Evolutionary conservation across 1,284 basidiomycete genomes (phyloP), one percentile per base, ranked within the genome.

Genomic region (Ganoderma lucidum): DNA sequence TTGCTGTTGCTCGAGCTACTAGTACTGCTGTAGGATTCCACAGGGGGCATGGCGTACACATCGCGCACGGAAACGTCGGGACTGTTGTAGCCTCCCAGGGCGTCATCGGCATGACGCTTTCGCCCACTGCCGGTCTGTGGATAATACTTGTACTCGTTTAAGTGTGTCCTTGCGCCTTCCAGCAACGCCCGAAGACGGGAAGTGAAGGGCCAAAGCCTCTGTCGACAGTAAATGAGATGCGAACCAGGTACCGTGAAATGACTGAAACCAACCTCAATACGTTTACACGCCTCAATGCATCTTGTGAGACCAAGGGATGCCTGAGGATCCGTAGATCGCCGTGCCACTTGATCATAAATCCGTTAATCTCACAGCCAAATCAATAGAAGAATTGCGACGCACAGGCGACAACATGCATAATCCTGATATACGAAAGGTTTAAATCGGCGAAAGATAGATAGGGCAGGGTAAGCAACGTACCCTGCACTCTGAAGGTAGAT

Each of bases 371-470:
- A 63, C 48, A 63, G 39, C 42, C 30, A 44, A 48, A 19, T 44
- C 17, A 23, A 45, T 64, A 23, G 23, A 9, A 6, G 37, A 28
- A 30, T 23, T 10, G 6, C 14, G 6, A 67, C 73, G 73, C 78
- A 93, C 93, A 77, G n/a, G 90, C 91, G 68, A 93, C 83, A 51
- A 93, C 87, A 76, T 95, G 93, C 90, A 96, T 94, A 75, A 96
- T 93, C 45, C 93, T 94, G 72, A 6, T 37, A 42, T 9, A 70
- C 63, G 62, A 65, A 28, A 60, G n/a, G 6, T 60, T 72, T 55
- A 4, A 69, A 39, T 70, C 65, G 28, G 10, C 55, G 64, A 39
- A 12, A 32, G 3, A 17, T 32, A 15, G 35, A 0, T 48, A 35
- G 48, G 23, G 30, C 37, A 14, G 44, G 35, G 6, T 10, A 15